Base-by-base conservation (phyloP, 352 stramenopile genomes). In the Pythium insidiosum region DNA sequence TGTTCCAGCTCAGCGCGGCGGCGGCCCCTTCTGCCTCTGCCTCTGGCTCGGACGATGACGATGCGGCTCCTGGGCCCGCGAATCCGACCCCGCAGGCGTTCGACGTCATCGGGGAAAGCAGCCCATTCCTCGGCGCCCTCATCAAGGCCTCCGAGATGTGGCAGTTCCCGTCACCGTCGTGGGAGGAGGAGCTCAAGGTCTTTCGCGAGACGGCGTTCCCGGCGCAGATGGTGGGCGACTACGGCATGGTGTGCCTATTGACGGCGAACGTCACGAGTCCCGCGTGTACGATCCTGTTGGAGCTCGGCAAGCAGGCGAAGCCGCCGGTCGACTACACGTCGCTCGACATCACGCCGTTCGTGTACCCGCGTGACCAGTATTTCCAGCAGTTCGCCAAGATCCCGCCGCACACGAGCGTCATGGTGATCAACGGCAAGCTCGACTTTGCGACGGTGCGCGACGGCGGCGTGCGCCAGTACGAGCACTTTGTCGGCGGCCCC, bases 121-220 rank as follows among this genome's bases (percentile, higher is more conserved):
- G 52, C 15, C 43, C 53, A 18, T 25, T 70, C 26, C 40, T 66
- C 5, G 66, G 63, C 50, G 46, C 57, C 30, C 34, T 70, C 18
- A 70, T 70, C 35, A 44, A 59, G n/a, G 63, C 51, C 49, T 70
- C 61, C 1, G 61, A 70, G 39, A 49, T 66, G 22, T 68, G 59
- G 59, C 29, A 47, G 22, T 29, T 21, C 7, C 59, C 59, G 21
- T 50, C 50, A 26, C 59, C 37, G 5, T 37, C 1, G 44, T 30
- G 1, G 18, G 6, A 7, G 24, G 56, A 2, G 6, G 21, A 11
- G 12, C 35, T n/a, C n/a, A n/a, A n/a, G 1, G 18, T 25, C 15
- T 59, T 51, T 29, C 22, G 22, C 5, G 30, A 26, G 15, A 34
- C 24, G 2, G 30, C 40, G 25, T 61, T 68, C 31, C 61, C 52